phyloP scores from a whole-genome alignment of 1,139 yeast genomes.

The Lodderomyces parapsilosis region DNA sequence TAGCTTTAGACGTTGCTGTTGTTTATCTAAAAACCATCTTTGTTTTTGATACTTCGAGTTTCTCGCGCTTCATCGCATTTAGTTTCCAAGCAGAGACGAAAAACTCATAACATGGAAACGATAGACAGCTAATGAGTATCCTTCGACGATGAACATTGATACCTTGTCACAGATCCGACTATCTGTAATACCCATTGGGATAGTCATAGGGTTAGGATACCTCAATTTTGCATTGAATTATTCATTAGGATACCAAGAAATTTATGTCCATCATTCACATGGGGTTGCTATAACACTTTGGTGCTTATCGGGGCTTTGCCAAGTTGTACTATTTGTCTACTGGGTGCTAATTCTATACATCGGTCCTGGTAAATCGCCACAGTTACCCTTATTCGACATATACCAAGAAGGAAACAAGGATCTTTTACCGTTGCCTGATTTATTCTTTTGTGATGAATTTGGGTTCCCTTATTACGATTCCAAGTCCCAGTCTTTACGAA shows the following conservation, averaged over 20 bases:
- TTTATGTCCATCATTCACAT: conserved; percentile 29
- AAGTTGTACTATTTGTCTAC: conserved; percentile 25
- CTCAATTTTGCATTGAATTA: conserved; percentile 33
- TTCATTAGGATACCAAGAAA: conserved; percentile 36
- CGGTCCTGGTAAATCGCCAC: conserved; percentile 38
- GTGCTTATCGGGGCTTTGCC: conserved; percentile 29
- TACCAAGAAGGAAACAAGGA: conserved; percentile 16
- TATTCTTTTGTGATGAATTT: conserved; percentile 54
- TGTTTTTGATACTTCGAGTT: too few relatives aligned
- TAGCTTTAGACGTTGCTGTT: background rate
- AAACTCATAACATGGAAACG: background rate
- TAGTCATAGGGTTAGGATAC: conserved; percentile 29
- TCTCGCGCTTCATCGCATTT: too few relatives aligned
- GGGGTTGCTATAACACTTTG: conserved; percentile 37
- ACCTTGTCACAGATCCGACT: conserved; percentile 2
- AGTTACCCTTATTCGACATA: conserved; percentile 27
- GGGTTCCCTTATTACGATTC: conserved; percentile 68
- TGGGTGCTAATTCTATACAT: conserved; percentile 27
- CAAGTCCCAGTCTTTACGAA: conserved; percentile 50
- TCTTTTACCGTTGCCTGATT: conserved; percentile 36
- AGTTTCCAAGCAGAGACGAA: background rate
- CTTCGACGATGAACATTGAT: background rate
- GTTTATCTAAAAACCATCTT: too few relatives aligned
- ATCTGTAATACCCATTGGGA: conserved; percentile 22
- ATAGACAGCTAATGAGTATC: background rate